These are phyloP conservation scores for Haberlea rhodopensis DNA, from an alignment of 257 asterid genomes.

Conservation along the genomic window DNA sequence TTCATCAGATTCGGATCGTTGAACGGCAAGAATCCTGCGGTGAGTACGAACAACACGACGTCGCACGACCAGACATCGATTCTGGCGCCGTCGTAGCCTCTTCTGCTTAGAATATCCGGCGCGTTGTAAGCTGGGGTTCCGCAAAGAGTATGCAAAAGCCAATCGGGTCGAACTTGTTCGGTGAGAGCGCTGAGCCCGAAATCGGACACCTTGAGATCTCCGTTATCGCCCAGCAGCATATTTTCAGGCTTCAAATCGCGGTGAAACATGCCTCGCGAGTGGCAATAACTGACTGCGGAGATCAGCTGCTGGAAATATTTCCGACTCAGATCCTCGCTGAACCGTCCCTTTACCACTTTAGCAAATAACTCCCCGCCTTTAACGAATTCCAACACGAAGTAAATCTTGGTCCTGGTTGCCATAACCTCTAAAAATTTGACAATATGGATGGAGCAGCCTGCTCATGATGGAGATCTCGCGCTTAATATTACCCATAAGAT, in stretches of 20 bases:
- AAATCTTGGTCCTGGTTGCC: constrained; percentile 70
- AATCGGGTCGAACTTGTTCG: constrained; percentile 58
- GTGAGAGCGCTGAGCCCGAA: constrained; percentile 81
- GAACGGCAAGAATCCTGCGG: constrained; percentile 78
- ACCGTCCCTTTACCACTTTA: constrained; percentile 59
- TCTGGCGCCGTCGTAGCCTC: constrained; percentile 83
- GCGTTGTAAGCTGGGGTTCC: constrained; percentile 98
- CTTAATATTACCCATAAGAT: constrained; percentile 45
- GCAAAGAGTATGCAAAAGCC: constrained; percentile 76
- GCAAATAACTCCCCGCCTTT: constrained; percentile 87
- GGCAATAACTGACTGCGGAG: constrained; percentile 80
- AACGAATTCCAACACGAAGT: constrained; percentile 69
- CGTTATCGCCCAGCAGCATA: constrained; percentile 71
- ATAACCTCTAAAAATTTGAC: constrained; percentile 70
- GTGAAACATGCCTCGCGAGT: constrained; percentile 71
- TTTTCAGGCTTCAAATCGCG: constrained; percentile 92
- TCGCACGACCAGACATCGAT: constrained; percentile 88
- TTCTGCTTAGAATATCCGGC: constrained; percentile 78
- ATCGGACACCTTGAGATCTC: constrained; percentile 75
- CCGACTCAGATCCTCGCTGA: constrained; percentile 61
- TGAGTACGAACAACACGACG: constrained; percentile 48
- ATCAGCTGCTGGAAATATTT: constrained; percentile 78
- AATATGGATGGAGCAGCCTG: constrained; percentile 59
- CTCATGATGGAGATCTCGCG: constrained; percentile 79
- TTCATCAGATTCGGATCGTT: constrained; percentile 59